Base-by-base conservation (phyloP, 2,329 filamentous ascomycete genomes). In the Ceratocystis harringtonii region DNA sequence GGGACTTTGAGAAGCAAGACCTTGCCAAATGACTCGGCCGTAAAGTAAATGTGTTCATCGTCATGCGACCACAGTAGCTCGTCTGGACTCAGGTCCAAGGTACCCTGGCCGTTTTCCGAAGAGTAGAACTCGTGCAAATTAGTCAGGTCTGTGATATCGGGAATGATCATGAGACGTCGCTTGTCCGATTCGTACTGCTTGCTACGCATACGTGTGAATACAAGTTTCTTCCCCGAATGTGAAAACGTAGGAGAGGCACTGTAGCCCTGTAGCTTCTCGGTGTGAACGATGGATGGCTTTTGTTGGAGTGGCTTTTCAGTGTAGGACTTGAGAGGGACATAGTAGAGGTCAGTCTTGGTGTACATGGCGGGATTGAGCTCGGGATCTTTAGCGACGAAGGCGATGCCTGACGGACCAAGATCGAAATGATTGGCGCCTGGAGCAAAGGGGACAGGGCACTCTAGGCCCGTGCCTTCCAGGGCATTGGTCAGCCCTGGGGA, bases 381-480 rank as follows among this genome's bases (percentile, higher is more conserved):
- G 0, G 88, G 88, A 70, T 91, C 88, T 70, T 89, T 90, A 7
- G 89, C 82, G 8, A 90, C 83, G 71, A 92, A 92, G 5, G 85
- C 82, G 63, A 92, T 79, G 0, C 86, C 88, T 57, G 78, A 74
- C 36, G 76, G 75, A 67, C 84, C 80, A 67, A 92, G 82, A 71
- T 95, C 90, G 71, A 92, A 96, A 73, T 95, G 87, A n/a, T 84
- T 82, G 0, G 84, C 77, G 22, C 88, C 89, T 2, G 91, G 91
- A 70, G 95, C 95, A 0, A 89, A 87, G 61, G 82, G 84, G 19
- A 91, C 84, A 0, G 88, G 92, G 62, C 78, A 86, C 71, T 84
- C 85, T 32, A 88, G 78, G 19, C 74, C 70, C 0, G 80, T 84
- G 17, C 79, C 81, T 12, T 80, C 78, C 50, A 92, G 77, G 1